Conservation (phyloP, 441 rosid genomes). For the Gossypium aridum region DNA sequence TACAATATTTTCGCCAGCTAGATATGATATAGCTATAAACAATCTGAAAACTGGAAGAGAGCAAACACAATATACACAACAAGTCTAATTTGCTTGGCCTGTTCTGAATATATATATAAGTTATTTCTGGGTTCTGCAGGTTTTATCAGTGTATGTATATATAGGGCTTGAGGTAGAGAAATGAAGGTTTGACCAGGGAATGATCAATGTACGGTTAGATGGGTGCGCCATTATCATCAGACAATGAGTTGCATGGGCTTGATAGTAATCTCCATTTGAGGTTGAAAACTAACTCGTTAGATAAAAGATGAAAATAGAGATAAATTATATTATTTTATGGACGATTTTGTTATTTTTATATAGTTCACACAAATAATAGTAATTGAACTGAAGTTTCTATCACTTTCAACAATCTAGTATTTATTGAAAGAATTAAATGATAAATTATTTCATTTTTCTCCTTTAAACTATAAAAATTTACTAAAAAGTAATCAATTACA, state of each 20-base stretch:
- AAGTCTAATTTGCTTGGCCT: background rate
- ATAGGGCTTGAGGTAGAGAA: background rate
- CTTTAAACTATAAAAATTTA: too few relatives aligned
- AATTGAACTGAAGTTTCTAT: too few relatives aligned
- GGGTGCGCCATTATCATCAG: background rate
- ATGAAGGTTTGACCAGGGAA: background rate
- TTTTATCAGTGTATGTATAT: background rate
- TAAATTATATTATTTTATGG: too few relatives aligned
- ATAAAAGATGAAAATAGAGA: too few relatives aligned
- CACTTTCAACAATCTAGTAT: too few relatives aligned
- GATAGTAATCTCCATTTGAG: too few relatives aligned
- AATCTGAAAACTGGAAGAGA: background rate
- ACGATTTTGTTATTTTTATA: too few relatives aligned
- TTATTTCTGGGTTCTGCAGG: background rate
- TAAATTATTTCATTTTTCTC: too few relatives aligned
- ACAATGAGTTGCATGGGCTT: background rate
- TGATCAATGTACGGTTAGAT: background rate
- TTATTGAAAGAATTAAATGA: too few relatives aligned
- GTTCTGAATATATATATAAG: background rate
- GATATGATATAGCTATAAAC: background rate
- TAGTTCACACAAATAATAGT: too few relatives aligned
- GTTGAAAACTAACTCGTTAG: too few relatives aligned
- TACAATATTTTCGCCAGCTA: background rate
- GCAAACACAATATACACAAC: background rate
- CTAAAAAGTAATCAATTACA: too few relatives aligned